Percentiles rank a stretch among this genome's conserved stretches.
phyloP scores from a whole-genome alignment of 306 rosid genomes.

The Benincasa hispida region DNA sequence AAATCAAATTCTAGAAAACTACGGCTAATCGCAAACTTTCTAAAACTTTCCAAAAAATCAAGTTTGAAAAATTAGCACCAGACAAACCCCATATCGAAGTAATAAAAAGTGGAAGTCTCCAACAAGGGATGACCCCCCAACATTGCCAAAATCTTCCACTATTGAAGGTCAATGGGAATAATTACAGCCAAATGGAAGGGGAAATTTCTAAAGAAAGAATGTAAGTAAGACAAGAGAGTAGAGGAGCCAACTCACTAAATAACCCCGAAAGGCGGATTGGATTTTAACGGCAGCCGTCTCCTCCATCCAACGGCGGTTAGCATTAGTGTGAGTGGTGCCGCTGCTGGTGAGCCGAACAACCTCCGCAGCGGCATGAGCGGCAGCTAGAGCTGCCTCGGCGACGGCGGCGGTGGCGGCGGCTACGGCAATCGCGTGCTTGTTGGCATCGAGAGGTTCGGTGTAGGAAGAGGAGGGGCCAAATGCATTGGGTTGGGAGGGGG shows the following conservation, averaged over 20 bases:
- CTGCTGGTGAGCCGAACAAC: constrained; percentile 60
- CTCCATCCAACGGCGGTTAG: constrained; percentile 14
- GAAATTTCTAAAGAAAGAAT: neutral
- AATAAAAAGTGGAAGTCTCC: neutral
- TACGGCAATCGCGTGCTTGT: constrained; percentile 80
- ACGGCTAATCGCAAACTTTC: neutral
- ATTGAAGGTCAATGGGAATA: neutral
- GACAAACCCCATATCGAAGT: neutral
- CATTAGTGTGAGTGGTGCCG: neutral
- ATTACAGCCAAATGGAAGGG: neutral
- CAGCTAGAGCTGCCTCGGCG: constrained; percentile 85
- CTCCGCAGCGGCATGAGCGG: constrained; percentile 91
- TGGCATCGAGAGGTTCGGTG: constrained; percentile 34
- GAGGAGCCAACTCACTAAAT: constrained; percentile 40
- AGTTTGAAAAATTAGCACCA: neutral
- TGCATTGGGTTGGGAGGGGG: constrained; percentile 4
- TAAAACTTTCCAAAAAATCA: neutral
- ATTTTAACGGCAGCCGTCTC: constrained; percentile 44
- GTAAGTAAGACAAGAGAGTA: neutral
- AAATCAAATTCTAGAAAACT: constrained; percentile 1
- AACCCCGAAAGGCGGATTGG: constrained; percentile 75
- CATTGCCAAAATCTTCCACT: neutral
- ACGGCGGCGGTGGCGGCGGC: constrained; percentile 91
- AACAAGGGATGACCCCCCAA: neutral
- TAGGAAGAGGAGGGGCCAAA: constrained; percentile 11